phyloP scores from a whole-genome alignment of 305 asterid species.

The Rubia balearica region DNA sequence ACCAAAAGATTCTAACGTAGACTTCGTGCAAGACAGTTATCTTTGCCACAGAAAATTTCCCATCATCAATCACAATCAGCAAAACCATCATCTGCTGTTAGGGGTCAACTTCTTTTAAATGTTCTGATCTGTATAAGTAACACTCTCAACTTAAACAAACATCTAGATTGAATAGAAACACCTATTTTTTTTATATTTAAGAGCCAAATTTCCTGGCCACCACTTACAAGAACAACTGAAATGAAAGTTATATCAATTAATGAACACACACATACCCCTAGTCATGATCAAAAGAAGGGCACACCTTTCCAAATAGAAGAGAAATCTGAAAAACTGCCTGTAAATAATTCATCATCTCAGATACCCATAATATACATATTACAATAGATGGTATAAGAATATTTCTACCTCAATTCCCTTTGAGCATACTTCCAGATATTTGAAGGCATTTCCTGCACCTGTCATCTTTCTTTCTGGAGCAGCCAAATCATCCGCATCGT shows the following conservation, averaged over 20 bases:
- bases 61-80: not conserved
- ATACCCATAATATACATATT: not conserved
- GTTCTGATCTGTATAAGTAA: not conserved
- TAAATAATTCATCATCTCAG: not conserved
- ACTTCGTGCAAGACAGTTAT: not conserved
- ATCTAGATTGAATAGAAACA: not conserved
- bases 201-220: not conserved
- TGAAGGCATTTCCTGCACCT: constrained; percentile 87
- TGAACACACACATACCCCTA: not conserved
- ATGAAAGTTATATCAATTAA: not conserved
- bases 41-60: not conserved
- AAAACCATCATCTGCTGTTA: not conserved
- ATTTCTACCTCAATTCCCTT: constrained; percentile 70
- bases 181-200: no score
- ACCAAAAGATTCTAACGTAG: not conserved
- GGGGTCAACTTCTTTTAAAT: not conserved
- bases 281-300: not conserved
- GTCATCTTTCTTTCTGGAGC: constrained; percentile 94
- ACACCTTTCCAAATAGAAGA: not conserved
- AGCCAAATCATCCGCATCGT: constrained; percentile 94
- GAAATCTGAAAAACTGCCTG: not conserved
- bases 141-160: not conserved
- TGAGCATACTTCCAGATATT: constrained; percentile 95
- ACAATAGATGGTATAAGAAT: not conserved
- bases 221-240: not conserved